These are phyloP conservation scores for Actinomortierella ambigua DNA, from an alignment of 371 early-diverging fungal species.

Conservation along the genomic window DNA sequence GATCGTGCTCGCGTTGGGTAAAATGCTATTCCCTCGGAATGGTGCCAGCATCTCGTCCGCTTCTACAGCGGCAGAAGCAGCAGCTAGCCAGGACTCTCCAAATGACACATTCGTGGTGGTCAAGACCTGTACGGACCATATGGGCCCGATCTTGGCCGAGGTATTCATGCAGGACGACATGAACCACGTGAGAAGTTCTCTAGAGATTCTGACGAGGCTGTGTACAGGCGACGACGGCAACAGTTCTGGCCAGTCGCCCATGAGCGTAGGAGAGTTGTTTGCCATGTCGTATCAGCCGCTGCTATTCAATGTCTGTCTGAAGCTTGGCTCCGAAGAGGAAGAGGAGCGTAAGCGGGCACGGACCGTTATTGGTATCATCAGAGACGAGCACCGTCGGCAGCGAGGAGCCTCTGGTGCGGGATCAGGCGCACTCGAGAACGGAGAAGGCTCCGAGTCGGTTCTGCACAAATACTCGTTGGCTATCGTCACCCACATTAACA, in stretches of 20 bases:
- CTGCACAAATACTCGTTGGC: constrained; percentile 17
- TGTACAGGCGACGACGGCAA: constrained; percentile 9
- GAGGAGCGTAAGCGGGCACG: constrained; percentile 12
- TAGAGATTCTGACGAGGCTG: constrained; percentile 18
- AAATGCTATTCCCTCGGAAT: not conserved
- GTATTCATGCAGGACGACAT: constrained; percentile 17
- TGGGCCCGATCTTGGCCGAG: constrained; percentile 25
- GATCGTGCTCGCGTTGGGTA: constrained; percentile 13
- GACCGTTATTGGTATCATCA: constrained; percentile 16
- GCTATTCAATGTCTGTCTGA: constrained; percentile 15
- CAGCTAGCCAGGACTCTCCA: constrained; percentile 16
- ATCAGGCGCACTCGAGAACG: constrained; percentile 4
- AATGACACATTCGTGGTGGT: constrained; percentile 6
- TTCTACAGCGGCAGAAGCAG: no score
- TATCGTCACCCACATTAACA: constrained; percentile 33
- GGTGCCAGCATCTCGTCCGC: constrained; percentile 4
- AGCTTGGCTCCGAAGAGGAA: constrained; percentile 27
- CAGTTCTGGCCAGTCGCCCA: constrained; percentile 1
- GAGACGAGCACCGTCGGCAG: not conserved
- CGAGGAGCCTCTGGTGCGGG: not conserved
- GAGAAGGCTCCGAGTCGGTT: constrained; percentile 3
- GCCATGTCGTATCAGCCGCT: constrained; percentile 19
- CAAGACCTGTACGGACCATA: constrained; percentile 14
- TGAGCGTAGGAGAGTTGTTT: constrained; percentile 14
- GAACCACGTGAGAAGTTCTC: constrained; percentile 10